phyloP scores from a whole-genome alignment of 2,329 filamentous ascomycete species.

The Grosmannia huntii region DNA sequence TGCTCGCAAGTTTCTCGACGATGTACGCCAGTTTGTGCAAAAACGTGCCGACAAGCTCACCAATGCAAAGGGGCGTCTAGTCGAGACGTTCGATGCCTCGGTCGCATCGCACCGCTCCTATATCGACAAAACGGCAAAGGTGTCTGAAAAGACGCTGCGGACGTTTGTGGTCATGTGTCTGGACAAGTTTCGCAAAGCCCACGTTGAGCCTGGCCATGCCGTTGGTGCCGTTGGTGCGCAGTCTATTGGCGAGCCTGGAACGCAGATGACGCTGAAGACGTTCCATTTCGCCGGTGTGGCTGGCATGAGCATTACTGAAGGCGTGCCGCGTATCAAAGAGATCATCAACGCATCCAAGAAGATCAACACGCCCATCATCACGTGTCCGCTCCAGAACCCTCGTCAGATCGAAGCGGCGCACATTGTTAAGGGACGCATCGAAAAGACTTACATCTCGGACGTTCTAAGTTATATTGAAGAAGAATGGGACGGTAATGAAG shows the following conservation, averaged over 20 bases:
- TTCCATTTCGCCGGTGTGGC: constrained; percentile 99
- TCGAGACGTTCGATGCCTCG: constrained; percentile 18
- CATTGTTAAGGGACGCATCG: constrained; percentile 84
- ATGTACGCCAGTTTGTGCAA: constrained; percentile 60
- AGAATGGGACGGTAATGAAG: constrained; percentile 66
- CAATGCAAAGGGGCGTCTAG: constrained; percentile 33
- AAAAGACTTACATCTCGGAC: constrained; percentile 85
- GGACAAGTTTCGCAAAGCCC: constrained; percentile 80
- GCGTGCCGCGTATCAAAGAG: constrained; percentile 99
- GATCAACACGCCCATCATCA: constrained; percentile 91
- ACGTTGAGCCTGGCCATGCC: constrained; percentile 87
- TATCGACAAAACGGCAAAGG: constrained; percentile 66
- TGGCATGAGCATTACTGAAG: constrained; percentile 97
- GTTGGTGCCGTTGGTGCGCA: constrained; percentile 94
- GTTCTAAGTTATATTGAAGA: constrained; percentile 73
- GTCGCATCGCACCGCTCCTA: constrained; percentile 24
- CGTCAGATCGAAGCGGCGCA: constrained; percentile 66
- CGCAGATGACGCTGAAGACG: constrained; percentile 98
- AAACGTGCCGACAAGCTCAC: constrained; percentile 46
- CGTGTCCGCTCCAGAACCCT: constrained; percentile 69
- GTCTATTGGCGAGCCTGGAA: constrained; percentile 95
- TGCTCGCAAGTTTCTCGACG: constrained; percentile 67
- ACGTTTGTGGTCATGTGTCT: constrained; percentile 73
- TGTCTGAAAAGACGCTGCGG: constrained; percentile 61
- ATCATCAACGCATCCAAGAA: constrained; percentile 96